Base-by-base conservation (phyloP, 1,284 basidiomycete species). In the Puccinia triticina region DNA sequence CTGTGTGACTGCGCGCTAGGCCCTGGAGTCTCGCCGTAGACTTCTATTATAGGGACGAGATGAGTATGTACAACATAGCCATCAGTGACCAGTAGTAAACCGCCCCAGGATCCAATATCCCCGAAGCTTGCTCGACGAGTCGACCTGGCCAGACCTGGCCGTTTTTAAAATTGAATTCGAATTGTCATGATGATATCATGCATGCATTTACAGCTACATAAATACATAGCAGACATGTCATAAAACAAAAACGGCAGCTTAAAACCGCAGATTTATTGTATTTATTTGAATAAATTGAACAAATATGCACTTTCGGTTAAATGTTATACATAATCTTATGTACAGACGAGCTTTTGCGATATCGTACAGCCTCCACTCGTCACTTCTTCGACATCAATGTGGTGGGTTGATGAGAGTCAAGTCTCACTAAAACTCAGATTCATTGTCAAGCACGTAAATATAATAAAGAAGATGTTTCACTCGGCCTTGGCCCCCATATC, bases 191-290 rank as follows among this genome's bases (percentile, higher is more conserved):
- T 66, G 32, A 61, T 61, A 34, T 61, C n/a, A n/a, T n/a, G n/a
- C n/a, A n/a, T n/a, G n/a, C n/a, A n/a, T n/a, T n/a, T n/a, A 26
- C 8, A 29, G 4, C 1, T 61, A 61, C 1, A 34, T 61, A 61
- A 34, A 4, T 10, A 61, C 26, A 10, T 61, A 66, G 1, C 18
- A 2, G 16, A 12, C 14, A 40, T 40, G 64, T 40, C 18, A 21
- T 43, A 43, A 66, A 50, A 18, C 37, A 43, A 37, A 66, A 66
- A n/a, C 37, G 43, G 37, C 64, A 66, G 34, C 64, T 40, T 66
- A 66, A 66, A 43, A 66, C 64, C 64, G 64, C 64, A 43, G 64
- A 66, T 66, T 66, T 66, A 40, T 48, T 72, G 37, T 50, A 48
- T 34, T 72, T 48, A 48, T 53, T 32, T 48, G n/a, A n/a, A n/a